These are phyloP conservation scores for Blepharisma stoltei DNA, from an alignment of 73 alveolate genomes.

Conservation along the genomic window DNA sequence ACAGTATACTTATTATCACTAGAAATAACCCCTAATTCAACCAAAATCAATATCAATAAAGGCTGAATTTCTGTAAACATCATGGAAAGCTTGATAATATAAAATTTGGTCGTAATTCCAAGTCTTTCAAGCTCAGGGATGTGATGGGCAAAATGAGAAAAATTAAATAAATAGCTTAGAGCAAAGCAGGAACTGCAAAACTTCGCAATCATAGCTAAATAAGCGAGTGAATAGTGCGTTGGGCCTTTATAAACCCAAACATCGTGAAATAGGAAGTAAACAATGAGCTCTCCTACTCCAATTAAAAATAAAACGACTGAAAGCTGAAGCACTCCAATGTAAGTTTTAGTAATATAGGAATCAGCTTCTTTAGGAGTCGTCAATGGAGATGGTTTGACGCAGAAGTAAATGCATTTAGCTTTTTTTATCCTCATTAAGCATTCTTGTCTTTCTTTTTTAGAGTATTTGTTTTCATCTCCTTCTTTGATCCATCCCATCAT, in stretches of 20 bases:
- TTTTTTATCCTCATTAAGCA: background rate
- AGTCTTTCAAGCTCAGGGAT: background rate
- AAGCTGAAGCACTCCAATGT: slow-evolving; percentile 1
- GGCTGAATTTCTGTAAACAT: slow-evolving; percentile 13
- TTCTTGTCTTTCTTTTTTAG: background rate
- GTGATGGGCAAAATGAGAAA: background rate
- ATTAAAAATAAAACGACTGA: background rate
- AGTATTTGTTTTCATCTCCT: background rate
- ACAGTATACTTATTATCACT: too few species aligned
- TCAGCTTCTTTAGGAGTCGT: slow-evolving; percentile 4
- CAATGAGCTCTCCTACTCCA: too few species aligned
- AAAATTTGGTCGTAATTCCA: background rate
- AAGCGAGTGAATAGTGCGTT: too few species aligned
- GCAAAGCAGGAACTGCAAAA: slow-evolving; percentile 18
- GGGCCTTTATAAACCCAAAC: too few species aligned
- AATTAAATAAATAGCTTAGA: background rate
- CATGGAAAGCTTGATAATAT: slow-evolving; percentile 6
- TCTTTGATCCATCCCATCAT: slow-evolving; percentile 13
- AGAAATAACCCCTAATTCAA: too few species aligned
- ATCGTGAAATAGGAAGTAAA: too few species aligned
- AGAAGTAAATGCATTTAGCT: background rate
- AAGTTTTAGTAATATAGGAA: background rate
- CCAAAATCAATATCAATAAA: too few species aligned
- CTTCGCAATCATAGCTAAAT: background rate
- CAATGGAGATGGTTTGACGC: background rate